phyloP scores from a whole-genome alignment of 176 grass and related monocot genomes.

The Bonia amplexicaulis region DNA sequence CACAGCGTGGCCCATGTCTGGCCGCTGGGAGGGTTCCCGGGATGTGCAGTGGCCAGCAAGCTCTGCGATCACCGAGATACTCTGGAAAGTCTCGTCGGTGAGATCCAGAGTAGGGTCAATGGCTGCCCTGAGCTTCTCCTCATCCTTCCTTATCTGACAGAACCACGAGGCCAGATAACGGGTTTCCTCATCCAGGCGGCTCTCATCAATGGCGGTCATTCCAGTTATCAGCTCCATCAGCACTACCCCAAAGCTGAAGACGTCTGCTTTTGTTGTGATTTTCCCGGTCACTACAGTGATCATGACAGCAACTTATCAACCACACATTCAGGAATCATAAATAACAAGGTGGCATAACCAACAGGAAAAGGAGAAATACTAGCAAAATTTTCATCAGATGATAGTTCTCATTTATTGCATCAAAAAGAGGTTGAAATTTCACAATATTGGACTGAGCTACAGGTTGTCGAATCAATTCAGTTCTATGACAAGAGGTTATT shows the following conservation, averaged over 20 bases:
- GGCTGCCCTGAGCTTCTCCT: slow-evolving; percentile 59
- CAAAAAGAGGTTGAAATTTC: neutral
- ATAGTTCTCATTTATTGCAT: neutral
- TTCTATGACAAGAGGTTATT: neutral
- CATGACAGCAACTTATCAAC: slow-evolving; percentile 6
- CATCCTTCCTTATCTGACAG: slow-evolving; percentile 52
- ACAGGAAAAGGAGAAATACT: neutral
- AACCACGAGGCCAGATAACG: slow-evolving; percentile 83
- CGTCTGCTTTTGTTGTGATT: slow-evolving; percentile 88
- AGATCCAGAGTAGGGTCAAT: slow-evolving; percentile 69
- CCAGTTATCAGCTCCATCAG: slow-evolving; percentile 95
- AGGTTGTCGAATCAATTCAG: neutral
- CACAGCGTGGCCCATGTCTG: slow-evolving; percentile 84
- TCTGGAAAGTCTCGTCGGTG: slow-evolving; percentile 60
- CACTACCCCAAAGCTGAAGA: slow-evolving; percentile 95
- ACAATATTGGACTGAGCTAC: neutral
- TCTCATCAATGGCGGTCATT: slow-evolving; percentile 73
- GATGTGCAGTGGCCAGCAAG: slow-evolving; percentile 80
- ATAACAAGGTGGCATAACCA: neutral
- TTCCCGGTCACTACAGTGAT: slow-evolving; percentile 78
- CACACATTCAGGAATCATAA: neutral
- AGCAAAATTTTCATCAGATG: neutral
- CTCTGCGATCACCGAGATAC: slow-evolving; percentile 63
- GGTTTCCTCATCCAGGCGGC: slow-evolving; percentile 64
- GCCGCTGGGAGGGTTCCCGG: slow-evolving; percentile 70